Evolutionary conservation across 164 flowering plant species (phyloP).

Genomic region (Annona cherimola): DNA sequence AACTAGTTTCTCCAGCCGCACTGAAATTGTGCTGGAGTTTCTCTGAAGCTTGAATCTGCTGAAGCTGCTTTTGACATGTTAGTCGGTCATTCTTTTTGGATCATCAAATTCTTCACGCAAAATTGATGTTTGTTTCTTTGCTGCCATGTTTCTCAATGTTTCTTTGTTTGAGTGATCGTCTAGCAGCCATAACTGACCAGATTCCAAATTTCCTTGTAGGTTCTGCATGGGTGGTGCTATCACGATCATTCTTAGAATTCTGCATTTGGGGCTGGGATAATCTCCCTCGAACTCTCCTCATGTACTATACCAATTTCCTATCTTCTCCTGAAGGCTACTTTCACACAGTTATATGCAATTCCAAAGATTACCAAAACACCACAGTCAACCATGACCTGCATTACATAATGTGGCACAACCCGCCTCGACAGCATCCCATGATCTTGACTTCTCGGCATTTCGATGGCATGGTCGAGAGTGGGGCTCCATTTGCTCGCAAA

Average conservation of each 20-base stretch:
- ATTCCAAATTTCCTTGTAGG: constrained; percentile 33
- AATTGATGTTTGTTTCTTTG: too few relatives aligned
- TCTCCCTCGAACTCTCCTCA: constrained; percentile 80
- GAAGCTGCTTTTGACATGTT: not conserved
- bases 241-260: constrained; percentile 62
- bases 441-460: constrained; percentile 37
- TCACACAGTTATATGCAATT: constrained; percentile 78
- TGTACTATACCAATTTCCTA: constrained; percentile 78
- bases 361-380: constrained; percentile 69
- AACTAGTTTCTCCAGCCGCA: too few relatives aligned
- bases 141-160: not conserved
- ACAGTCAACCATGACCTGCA: constrained; percentile 76
- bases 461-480: constrained; percentile 59
- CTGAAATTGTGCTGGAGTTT: too few relatives aligned
- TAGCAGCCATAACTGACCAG: not conserved
- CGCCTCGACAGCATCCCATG: constrained; percentile 50
- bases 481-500: constrained; percentile 65
- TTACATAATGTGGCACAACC: constrained; percentile 57
- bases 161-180: not conserved
- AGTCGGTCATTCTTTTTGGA: not conserved
- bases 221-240: constrained; percentile 60
- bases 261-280: constrained; percentile 85
- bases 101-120: too few relatives aligned
- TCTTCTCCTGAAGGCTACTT: constrained; percentile 81
- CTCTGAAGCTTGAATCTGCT: too few relatives aligned